These are phyloP conservation scores for Fraxinus baroniana DNA, from an alignment of 305 asterid species.

Conservation along the genomic window DNA sequence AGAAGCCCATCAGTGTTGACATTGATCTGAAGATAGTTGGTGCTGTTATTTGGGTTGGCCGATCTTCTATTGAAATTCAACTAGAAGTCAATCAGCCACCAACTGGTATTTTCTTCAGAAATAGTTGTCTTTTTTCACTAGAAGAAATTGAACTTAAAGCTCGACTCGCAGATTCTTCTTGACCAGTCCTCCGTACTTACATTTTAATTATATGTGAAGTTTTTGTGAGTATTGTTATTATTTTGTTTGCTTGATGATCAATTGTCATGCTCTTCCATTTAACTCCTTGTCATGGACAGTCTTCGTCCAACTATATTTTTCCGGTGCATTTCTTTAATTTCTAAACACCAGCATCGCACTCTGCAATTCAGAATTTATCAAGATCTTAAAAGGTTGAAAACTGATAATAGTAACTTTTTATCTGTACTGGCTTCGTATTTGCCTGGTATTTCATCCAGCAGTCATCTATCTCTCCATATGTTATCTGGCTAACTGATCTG, in stretches of 20 bases:
- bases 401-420: background rate
- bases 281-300: background rate
- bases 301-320: background rate
- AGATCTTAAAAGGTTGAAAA: background rate
- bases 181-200: background rate
- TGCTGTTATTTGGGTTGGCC: constrained; percentile 91
- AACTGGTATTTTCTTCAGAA: constrained; percentile 44
- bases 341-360: background rate
- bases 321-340: background rate
- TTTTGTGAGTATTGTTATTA: background rate
- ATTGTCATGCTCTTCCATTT: background rate
- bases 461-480: background rate
- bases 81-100: constrained; percentile 73
- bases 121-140: background rate
- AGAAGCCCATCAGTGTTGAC: constrained; percentile 79
- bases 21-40: constrained; percentile 74
- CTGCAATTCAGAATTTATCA: background rate
- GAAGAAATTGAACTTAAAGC: background rate
- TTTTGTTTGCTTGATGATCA: background rate
- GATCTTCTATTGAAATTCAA: constrained; percentile 89
- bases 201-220: background rate
- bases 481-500: constrained; percentile 6
- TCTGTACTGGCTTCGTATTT: background rate
- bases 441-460: constrained; percentile 4
- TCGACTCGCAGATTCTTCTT: background rate